These are phyloP conservation scores for Elongisporangium undulatum DNA, from an alignment of 352 stramenopile genomes.

Conservation along the genomic window DNA sequence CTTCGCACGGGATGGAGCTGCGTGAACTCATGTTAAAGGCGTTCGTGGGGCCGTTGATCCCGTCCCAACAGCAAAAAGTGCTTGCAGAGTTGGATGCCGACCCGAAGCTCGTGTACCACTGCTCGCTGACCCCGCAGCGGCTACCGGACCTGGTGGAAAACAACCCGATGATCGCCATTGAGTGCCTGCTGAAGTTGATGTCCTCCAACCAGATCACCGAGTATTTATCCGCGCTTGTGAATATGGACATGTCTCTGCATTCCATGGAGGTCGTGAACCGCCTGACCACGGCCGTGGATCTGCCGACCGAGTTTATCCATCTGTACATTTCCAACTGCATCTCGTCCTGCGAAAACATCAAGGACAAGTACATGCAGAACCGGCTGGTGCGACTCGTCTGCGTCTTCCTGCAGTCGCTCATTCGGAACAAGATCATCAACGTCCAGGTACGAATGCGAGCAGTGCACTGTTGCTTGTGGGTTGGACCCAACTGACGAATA, in stretches of 20 bases:
- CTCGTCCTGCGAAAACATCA: constrained; percentile 97
- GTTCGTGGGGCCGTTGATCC: constrained; percentile 86
- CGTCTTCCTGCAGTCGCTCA: constrained; percentile 97
- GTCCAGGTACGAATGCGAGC: constrained; percentile 82
- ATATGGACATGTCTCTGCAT: constrained; percentile 99
- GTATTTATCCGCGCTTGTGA: constrained; percentile 96
- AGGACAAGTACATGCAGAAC: constrained; percentile 98
- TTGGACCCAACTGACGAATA: constrained; percentile 6
- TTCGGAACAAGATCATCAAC: constrained; percentile 98
- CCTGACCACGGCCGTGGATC: constrained; percentile 87
- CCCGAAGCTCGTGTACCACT: constrained; percentile 90
- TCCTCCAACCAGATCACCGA: constrained; percentile 92
- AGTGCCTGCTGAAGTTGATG: constrained; percentile 93
- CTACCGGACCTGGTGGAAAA: constrained; percentile 97
- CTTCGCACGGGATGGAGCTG: constrained; percentile 80
- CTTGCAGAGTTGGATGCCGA: constrained; percentile 86
- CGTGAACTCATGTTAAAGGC: constrained; percentile 89
- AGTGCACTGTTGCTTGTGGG: not conserved
- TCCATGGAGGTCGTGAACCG: constrained; percentile 98
- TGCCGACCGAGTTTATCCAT: constrained; percentile 98
- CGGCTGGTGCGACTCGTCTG: constrained; percentile 97
- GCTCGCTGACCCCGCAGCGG: constrained; percentile 90
- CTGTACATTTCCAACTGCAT: constrained; percentile 99
- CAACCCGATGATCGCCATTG: constrained; percentile 97
- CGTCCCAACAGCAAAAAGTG: constrained; percentile 88